Base-by-base conservation (phyloP, 768 basidiomycete genomes). In the Lactarius evosmus region DNA sequence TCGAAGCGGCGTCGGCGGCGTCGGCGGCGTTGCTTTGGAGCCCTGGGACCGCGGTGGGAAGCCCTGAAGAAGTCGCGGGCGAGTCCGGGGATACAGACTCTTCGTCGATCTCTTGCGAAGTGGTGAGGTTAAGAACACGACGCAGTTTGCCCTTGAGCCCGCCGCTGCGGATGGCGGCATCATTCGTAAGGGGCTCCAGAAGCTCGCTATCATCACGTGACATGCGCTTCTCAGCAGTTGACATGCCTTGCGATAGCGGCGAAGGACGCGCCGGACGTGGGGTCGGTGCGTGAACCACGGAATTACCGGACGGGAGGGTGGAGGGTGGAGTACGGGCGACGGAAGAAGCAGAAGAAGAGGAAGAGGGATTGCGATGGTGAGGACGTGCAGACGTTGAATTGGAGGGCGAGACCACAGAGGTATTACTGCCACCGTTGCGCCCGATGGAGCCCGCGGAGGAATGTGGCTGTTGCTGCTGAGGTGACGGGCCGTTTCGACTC, bases 111-210 rank as follows among this genome's bases (percentile, higher is more conserved):
- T 84, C 76, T 63, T 80, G 76, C 38, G 76, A 74, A 8, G 86
- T 83, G 66, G 85, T 86, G 69, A 90, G 80, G 1, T 85, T 85
- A 27, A 91, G 78, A 4, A 87, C 91, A 32, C 90, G 85, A 46
- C 89, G 85, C 44, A 93, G 78, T 61, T 85, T 83, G 69, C 84
- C 86, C 72, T 93, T 94, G 67, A 95, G 79, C 0, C 93, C 93
- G 16, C 84, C 81, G 62, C 82, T 80, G 61, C 87, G 83, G 50
- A 79, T 73, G 69, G 79, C 79, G 22, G 79, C 74, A 2, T 74
- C 69, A 46, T 55, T 66, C 16, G 69, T 66, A 30, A 61, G 63
- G 40, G 74, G 75, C 61, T 78, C 79, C 29, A 75, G 71, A 77
- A 88, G 77, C 75, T 89, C 87, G 62, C 84, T 87, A 70, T 91